Percentiles rank a stretch among this genome's conserved stretches.
Conservation (phyloP, 129 eudicot species). For the Helianthus tuberosus region DNA sequence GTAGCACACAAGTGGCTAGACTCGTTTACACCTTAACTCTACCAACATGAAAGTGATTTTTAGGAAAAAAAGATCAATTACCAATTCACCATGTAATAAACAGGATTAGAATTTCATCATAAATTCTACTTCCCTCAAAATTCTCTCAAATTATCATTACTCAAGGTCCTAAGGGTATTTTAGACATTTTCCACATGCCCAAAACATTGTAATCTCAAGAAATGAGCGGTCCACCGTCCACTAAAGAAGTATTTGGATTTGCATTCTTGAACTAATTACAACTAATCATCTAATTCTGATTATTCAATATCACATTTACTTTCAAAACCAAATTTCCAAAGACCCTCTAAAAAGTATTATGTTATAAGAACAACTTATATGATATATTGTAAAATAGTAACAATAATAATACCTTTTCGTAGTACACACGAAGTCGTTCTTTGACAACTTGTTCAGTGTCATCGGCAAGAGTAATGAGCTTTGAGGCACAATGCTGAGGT, state of each 20-base stretch:
- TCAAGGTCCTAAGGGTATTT: slow-evolving; percentile 14
- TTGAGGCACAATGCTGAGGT: slow-evolving; percentile 76
- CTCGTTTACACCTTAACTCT: too few relatives aligned
- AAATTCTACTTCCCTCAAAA: too few relatives aligned
- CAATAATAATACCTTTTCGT: slow-evolving; percentile 67
- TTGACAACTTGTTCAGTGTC: slow-evolving; percentile 71
- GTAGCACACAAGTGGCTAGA: too few relatives aligned
- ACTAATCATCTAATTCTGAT: too few relatives aligned
- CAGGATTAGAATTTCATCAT: too few relatives aligned
- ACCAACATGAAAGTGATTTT: too few relatives aligned
- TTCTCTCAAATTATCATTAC: background rate
- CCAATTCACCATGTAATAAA: too few relatives aligned
- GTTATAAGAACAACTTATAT: background rate
- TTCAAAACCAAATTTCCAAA: too few relatives aligned
- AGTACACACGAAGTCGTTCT: slow-evolving; percentile 75
- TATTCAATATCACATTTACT: too few relatives aligned
- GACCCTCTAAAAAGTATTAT: background rate
- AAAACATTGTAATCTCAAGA: background rate
- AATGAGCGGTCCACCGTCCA: background rate
- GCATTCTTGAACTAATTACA: too few relatives aligned
- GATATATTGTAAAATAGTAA: background rate
- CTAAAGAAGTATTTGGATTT: background rate
- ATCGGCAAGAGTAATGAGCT: slow-evolving; percentile 94
- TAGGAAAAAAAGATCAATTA: too few relatives aligned
- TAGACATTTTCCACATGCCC: slow-evolving; percentile 18